A percentile compares a stretch with the other conserved stretches of the same genome.
phyloP scores from a whole-genome alignment of 345 rosid species.

The Aquilaria sinensis region DNA sequence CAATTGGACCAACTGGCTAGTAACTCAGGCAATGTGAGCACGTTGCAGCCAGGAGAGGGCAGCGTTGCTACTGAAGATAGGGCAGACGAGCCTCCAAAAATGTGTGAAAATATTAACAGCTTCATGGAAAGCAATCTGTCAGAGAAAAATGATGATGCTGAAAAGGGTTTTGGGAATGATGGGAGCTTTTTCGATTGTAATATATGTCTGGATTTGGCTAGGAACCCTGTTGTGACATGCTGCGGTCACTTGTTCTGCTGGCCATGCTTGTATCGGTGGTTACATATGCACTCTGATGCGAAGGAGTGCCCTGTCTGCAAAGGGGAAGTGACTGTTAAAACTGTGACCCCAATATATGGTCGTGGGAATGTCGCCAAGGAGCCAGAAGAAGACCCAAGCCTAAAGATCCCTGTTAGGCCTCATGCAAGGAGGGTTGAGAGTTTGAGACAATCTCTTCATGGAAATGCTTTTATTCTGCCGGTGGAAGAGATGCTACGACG shows the following conservation, averaged over 20 bases:
- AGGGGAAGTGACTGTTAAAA: conserved; percentile 38
- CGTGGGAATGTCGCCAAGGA: conserved; percentile 21
- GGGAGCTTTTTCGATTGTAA: conserved; percentile 44
- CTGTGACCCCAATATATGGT: conserved; percentile 56
- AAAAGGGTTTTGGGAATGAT: conserved; percentile 38
- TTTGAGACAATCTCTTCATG: conserved; percentile 46
- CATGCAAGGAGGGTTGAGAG: conserved; percentile 46
- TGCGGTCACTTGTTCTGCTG: conserved; percentile 79
- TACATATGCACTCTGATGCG: conserved; percentile 27
- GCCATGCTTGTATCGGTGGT: conserved; percentile 55
- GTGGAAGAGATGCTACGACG: conserved; percentile 78
- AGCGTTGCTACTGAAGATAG: conserved; percentile 68
- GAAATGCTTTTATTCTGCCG: conserved; percentile 52
- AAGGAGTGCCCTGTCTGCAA: conserved; percentile 47
- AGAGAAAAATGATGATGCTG: conserved; percentile 46
- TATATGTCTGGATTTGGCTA: conserved; percentile 48
- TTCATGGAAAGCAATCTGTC: conserved; percentile 39
- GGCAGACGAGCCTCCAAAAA: conserved; percentile 45
- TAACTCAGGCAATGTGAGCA: conserved; percentile 30
- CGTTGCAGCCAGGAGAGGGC: conserved; percentile 78
- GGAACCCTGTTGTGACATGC: conserved; percentile 50
- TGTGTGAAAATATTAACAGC: conserved; percentile 56
- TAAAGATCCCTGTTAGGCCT: conserved; percentile 49
- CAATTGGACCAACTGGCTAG: conserved; percentile 51
- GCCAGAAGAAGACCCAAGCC: conserved; percentile 28